Evolutionary conservation across 2,329 filamentous ascomycete genomes (phyloP).

Genomic region (Periconia macrospinosa): DNA sequence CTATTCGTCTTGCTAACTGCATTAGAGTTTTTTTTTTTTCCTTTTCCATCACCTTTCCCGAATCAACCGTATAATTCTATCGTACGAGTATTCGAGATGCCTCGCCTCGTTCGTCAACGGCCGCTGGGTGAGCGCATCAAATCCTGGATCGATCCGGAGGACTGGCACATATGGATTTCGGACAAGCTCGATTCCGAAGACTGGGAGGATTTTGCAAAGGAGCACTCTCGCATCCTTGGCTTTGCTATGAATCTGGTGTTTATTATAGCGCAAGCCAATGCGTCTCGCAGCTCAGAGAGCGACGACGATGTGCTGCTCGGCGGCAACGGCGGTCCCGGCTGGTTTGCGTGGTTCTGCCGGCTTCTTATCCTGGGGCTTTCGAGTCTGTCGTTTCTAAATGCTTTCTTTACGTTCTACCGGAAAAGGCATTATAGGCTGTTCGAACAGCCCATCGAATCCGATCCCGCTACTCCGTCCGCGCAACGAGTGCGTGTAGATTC

Average conservation of each 20-base stretch:
- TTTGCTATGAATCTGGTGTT: constrained; percentile 77
- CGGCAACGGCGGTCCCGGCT: constrained; percentile 56
- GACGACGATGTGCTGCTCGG: constrained; percentile 87
- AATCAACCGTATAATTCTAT: neutral
- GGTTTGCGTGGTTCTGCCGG: constrained; percentile 68
- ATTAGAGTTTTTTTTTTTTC: neutral
- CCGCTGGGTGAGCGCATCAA: constrained; percentile 80
- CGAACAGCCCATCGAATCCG: constrained; percentile 76
- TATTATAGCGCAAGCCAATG: constrained; percentile 79
- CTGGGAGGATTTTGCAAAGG: constrained; percentile 76
- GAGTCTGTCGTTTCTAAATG: constrained; percentile 70
- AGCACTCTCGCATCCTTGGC: constrained; percentile 75
- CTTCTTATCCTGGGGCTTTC: constrained; percentile 72
- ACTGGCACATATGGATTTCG: constrained; percentile 86
- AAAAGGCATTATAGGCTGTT: constrained; percentile 90
- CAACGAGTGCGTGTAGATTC: constrained; percentile 87
- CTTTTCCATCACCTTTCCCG: neutral
- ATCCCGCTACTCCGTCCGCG: constrained; percentile 79
- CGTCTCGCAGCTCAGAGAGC: constrained; percentile 48
- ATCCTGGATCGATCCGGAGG: constrained; percentile 80
- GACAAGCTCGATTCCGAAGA: constrained; percentile 91
- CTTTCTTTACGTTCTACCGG: constrained; percentile 78
- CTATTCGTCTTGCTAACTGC: neutral
- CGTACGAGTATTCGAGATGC: constrained; percentile 52
- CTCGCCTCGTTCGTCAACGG: constrained; percentile 78